A percentile compares a stretch with the other conserved stretches of the same genome.
Evolutionary conservation across 2,329 filamentous ascomycete genomes (phyloP).

Genomic region (Tolypocladium ophioglossoides): DNA sequence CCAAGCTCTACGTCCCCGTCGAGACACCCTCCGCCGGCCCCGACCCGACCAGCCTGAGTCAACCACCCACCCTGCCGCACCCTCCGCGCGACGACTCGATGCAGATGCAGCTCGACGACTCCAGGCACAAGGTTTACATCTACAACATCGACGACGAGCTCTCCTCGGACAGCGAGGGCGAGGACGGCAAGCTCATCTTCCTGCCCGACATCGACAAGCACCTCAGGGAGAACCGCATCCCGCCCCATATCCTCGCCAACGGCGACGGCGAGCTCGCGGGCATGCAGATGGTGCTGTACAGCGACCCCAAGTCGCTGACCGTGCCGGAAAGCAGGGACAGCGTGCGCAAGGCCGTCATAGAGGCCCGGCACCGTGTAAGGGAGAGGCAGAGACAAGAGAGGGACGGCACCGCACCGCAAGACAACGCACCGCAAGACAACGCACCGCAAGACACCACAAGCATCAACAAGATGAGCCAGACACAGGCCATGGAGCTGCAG

Average conservation of each 20-base stretch:
- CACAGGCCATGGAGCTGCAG: constrained; percentile 4
- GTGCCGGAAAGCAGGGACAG: constrained; percentile 66
- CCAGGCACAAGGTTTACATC: constrained; percentile 81
- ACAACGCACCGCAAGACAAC: constrained; percentile 3
- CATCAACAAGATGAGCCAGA: background rate
- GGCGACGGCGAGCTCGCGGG: constrained; percentile 43
- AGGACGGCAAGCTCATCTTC: constrained; percentile 59
- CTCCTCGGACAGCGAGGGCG: constrained; percentile 35
- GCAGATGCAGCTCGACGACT: constrained; percentile 79
- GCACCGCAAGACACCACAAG: background rate
- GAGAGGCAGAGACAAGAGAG: constrained; percentile 40
- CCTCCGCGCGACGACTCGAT: constrained; percentile 20
- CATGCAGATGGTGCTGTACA: constrained; percentile 76
- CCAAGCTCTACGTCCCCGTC: constrained; percentile 56
- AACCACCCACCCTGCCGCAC: background rate
- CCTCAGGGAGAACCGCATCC: constrained; percentile 59
- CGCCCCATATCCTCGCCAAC: constrained; percentile 53
- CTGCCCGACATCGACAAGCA: constrained; percentile 79
- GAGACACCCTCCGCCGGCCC: constrained; percentile 29
- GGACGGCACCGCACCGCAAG: constrained; percentile 9
- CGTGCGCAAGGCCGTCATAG: constrained; percentile 74
- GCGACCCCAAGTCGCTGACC: constrained; percentile 63
- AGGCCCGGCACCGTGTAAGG: constrained; percentile 59
- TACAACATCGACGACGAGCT: constrained; percentile 85
- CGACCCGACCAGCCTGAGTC: background rate